phyloP scores from a whole-genome alignment of 768 basidiomycete genomes.

The Leccinum truebloodii region DNA sequence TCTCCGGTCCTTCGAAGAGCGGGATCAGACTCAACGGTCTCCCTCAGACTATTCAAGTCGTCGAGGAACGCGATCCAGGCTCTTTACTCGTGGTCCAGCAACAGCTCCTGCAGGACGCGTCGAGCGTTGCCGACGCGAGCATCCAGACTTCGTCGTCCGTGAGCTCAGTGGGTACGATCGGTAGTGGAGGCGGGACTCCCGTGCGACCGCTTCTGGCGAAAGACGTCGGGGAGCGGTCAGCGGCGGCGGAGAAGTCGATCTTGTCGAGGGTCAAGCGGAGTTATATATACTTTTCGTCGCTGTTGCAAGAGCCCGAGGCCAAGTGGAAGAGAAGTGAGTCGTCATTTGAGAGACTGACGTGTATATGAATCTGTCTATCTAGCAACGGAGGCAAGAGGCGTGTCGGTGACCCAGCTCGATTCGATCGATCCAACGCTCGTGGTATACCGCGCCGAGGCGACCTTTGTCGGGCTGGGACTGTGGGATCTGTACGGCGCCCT shows the following conservation, averaged over 20 bases:
- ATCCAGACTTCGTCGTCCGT: slow-evolving; percentile 66
- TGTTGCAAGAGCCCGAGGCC: slow-evolving; percentile 95
- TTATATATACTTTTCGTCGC: slow-evolving; percentile 97
- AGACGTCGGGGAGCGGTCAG: slow-evolving; percentile 46
- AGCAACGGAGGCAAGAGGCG: slow-evolving; percentile 87
- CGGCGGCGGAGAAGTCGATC: slow-evolving; percentile 80
- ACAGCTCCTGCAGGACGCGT: slow-evolving; percentile 65
- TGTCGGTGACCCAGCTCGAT: slow-evolving; percentile 92
- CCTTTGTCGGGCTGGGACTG: slow-evolving; percentile 91
- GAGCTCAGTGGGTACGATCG: slow-evolving; percentile 48
- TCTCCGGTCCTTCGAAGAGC: slow-evolving; percentile 64
- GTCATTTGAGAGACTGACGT: slow-evolving; percentile 1
- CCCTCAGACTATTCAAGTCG: slow-evolving; percentile 61
- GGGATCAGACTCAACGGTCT: slow-evolving; percentile 88
- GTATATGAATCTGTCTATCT: slow-evolving; percentile 11
- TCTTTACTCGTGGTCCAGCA: slow-evolving; percentile 45
- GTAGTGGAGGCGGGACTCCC: slow-evolving; percentile 32
- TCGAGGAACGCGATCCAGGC: slow-evolving; percentile 68
- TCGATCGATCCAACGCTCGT: slow-evolving; percentile 97
- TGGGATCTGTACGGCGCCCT: slow-evolving; percentile 94
- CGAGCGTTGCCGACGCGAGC: slow-evolving; percentile 67
- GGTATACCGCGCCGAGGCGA: slow-evolving; percentile 95
- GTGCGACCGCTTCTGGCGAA: slow-evolving; percentile 36
- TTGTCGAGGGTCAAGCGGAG: slow-evolving; percentile 83
- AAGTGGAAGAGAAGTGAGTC: slow-evolving; percentile 90